Base-by-base conservation (phyloP, 805 yeast genomes). In the Zygosaccharomyces lentus region DNA sequence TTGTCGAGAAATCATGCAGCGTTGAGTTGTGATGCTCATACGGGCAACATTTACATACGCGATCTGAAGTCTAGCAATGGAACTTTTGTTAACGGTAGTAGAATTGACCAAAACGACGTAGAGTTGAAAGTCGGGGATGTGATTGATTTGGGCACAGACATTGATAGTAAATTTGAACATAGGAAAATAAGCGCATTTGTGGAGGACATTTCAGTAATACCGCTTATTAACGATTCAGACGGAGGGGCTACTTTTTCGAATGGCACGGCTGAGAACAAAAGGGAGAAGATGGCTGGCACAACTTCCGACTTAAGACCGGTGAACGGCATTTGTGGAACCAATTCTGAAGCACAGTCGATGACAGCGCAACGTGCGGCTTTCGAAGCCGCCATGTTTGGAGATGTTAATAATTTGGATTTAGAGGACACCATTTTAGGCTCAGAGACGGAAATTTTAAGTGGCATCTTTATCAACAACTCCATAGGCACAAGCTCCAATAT, bases 51-150 rank as follows among this genome's bases (percentile, higher is more conserved):
- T 16, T 87, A 75, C 73, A 75, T 93, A 21, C 80, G 82, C 54
- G 99, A 93, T 68, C 75, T 89, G 59, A 88, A 89, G 47, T 84
- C 95, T 2, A 85, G 96, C 19, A 93, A 93, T 66, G 99, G 99
- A 8, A 91, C 99, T 0, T 95, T 84, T 64, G 78, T 93, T 40
- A 93, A 93, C 64, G 87, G 82, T 27, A 72, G 68, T 34, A 81
- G 89, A 51, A 73, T 93, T 9, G 74, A 73, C 47, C 67, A 70
- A 9, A 56, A 58, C 43, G 84, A 80, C 36, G 78, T 77, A 16
- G 87, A 82, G 54, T 66, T 93, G 41, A 74, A 80, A 46, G 72
- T 81, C n/a, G 90, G 87, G 21, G 99, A 93, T 65, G 73, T 78
- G n/a, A 75, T 93, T n/a, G 95, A 91, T 58, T 70, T 93, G 45